Base-by-base conservation (phyloP, 139 green algal genomes). In the Tetraselmis striata region DNA sequence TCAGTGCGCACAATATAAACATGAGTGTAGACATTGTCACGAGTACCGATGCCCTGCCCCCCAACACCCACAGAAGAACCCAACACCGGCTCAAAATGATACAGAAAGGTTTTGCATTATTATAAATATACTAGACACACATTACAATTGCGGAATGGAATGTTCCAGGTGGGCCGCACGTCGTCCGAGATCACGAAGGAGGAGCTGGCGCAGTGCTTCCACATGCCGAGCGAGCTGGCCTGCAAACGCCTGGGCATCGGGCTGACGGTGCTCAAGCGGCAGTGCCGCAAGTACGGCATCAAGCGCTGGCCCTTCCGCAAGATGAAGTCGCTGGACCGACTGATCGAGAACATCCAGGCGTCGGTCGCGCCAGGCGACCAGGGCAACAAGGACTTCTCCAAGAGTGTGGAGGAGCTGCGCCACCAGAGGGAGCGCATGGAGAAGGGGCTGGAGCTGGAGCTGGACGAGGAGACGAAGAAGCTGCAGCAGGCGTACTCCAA, bases 281-380 rank as follows among this genome's bases (percentile, higher is more conserved):
- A 91, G 82, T 94, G 91, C 87, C 87, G 91, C 31, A 88, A 87
- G 32, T 90, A 90, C 84, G 77, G 83, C 31, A 89, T 94, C 30
- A 77, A 84, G 18, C 83, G 90, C 22, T 94, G 91, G 91, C 91
- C 91, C 0, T 93, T 87, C 87, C 87, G 91, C 76, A 93, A 93
- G 80, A 85, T 93, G 1, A 85, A 90, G 78, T 85, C 59, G 30
- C 78, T 93, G 77, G 85, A 87, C 77, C 89, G 89, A 77, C 89
- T 94, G 24, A 93, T 94, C 28, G 45, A 89, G 59, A 84, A 75
- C 75, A 80, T 90, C 23, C 80, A 88, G 2, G 77, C 45, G 11
- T 67, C 45, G 18, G 45, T 67, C 5, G 18, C 45, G 11, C 45
- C 45, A 18, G 45, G 45, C 45, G 45, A 67, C 45, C 5, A 5